phyloP scores from a whole-genome alignment of 2,329 filamentous ascomycete genomes.

The Colletotrichum karsti region DNA sequence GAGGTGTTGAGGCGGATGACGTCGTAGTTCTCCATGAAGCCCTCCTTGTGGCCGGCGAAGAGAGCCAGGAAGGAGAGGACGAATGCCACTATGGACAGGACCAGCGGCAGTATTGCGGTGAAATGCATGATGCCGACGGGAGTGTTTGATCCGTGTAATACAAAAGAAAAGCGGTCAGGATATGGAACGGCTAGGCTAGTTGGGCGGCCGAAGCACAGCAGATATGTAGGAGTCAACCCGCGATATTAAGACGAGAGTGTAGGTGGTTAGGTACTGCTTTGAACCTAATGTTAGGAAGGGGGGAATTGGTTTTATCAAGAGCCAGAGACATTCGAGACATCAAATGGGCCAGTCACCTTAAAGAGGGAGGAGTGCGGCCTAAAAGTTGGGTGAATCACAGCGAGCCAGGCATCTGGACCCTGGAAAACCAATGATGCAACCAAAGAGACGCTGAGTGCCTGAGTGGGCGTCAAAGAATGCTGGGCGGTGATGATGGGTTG shows the following conservation, averaged over 20 bases:
- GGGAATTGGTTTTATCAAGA: neutral
- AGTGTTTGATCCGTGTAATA: neutral
- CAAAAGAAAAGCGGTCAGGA: neutral
- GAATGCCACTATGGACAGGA: constrained; percentile 46
- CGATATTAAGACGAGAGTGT: neutral
- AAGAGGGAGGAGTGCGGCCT: constrained; percentile 3
- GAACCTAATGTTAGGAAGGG: neutral
- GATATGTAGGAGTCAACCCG: neutral
- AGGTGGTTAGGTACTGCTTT: neutral
- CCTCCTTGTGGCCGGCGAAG: constrained; percentile 48
- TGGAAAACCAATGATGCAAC: constrained; percentile 24
- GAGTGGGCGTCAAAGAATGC: constrained; percentile 10
- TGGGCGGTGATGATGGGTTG: constrained; percentile 8
- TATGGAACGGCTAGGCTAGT: neutral
- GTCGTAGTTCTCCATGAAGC: constrained; percentile 54
- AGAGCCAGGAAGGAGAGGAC: constrained; percentile 49
- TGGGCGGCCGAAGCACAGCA: neutral
- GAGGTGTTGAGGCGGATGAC: constrained; percentile 49
- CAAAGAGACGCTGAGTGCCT: constrained; percentile 5
- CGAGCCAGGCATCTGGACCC: neutral
- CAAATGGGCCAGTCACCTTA: constrained; percentile 1
- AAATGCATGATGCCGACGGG: constrained; percentile 33
- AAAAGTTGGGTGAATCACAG: constrained; percentile 8
- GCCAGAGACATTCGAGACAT: neutral
- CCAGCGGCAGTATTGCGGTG: constrained; percentile 44